Conservation (phyloP, 495 filamentous ascomycete species). For the Trichocladium antarcticum region DNA sequence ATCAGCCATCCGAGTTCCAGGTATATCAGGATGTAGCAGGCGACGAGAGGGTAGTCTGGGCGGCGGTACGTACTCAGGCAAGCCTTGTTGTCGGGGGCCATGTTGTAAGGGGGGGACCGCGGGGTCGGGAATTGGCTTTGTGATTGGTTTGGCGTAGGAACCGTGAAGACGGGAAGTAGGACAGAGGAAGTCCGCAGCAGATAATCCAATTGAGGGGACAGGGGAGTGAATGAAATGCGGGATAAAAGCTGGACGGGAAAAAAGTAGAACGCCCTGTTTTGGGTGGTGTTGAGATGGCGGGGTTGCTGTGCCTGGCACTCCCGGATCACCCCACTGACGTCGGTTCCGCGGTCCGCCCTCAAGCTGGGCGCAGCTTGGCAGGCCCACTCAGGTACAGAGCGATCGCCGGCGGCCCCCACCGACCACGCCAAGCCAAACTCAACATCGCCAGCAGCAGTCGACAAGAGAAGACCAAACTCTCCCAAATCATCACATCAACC, state of each 20-base stretch:
- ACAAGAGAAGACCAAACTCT: too few species aligned
- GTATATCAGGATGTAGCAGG: conserved; percentile 39
- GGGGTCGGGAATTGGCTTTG: too few species aligned
- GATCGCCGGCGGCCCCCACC: conserved; percentile 4
- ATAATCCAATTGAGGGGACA: not conserved
- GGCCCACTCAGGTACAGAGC: not conserved
- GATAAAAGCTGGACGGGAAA: conserved; percentile 18
- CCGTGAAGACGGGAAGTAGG: conserved; percentile 4
- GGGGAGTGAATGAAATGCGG: conserved; percentile 11
- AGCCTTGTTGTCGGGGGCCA: conserved; percentile 85
- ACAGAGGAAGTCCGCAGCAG: not conserved
- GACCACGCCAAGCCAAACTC: not conserved
- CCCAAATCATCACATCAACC: not conserved
- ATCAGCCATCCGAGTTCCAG: conserved; percentile 46
- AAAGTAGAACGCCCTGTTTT: not conserved
- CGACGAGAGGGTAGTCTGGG: conserved; percentile 36
- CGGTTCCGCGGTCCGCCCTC: too few species aligned
- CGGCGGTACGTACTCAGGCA: conserved; percentile 64
- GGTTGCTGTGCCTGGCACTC: conserved; percentile 3
- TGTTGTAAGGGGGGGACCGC: too few species aligned
- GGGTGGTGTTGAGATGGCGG: conserved; percentile 18
- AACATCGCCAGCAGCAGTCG: not conserved
- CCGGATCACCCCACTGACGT: conserved; percentile 18
- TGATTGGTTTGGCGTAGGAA: not conserved
- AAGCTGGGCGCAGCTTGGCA: conserved; percentile 8